Evolutionary conservation across 2,329 filamentous ascomycete species (phyloP).

Genomic region (Capronia coronata): DNA sequence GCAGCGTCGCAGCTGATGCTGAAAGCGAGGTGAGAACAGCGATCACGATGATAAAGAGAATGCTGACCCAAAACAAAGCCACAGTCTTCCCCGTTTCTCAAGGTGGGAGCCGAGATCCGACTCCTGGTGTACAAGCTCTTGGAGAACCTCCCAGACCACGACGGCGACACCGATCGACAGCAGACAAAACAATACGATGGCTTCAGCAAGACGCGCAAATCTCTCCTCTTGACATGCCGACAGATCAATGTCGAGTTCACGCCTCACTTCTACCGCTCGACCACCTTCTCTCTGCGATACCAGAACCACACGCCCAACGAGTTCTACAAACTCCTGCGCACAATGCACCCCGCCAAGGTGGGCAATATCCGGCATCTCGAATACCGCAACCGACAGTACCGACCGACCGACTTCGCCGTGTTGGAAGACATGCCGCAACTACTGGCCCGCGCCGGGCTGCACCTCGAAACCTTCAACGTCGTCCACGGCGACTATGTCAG

Average conservation of each 20-base stretch:
- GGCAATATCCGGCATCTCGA: background rate
- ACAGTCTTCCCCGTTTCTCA: background rate
- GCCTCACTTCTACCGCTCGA: slow-evolving; percentile 1
- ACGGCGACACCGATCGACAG: background rate
- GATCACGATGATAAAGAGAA: no score
- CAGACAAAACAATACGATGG: background rate
- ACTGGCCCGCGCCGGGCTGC: background rate
- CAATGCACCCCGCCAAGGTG: background rate
- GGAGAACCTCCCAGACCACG: background rate
- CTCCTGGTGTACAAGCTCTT: slow-evolving; percentile 1
- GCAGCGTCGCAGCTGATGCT: no score
- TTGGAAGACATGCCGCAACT: background rate
- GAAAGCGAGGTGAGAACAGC: background rate
- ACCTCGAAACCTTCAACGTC: background rate
- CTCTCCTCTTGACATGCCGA: background rate
- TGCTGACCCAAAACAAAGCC: no score
- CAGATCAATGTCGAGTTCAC: background rate
- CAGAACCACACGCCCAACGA: background rate
- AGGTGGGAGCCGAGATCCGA: background rate
- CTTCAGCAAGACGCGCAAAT: slow-evolving; percentile 1
- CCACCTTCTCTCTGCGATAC: background rate
- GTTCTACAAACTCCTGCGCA: background rate
- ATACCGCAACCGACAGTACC: background rate
- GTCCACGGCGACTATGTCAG: background rate
- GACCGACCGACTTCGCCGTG: background rate